Conservation (phyloP, 495 filamentous ascomycete genomes). For the Barbatosphaeria neglecta region DNA sequence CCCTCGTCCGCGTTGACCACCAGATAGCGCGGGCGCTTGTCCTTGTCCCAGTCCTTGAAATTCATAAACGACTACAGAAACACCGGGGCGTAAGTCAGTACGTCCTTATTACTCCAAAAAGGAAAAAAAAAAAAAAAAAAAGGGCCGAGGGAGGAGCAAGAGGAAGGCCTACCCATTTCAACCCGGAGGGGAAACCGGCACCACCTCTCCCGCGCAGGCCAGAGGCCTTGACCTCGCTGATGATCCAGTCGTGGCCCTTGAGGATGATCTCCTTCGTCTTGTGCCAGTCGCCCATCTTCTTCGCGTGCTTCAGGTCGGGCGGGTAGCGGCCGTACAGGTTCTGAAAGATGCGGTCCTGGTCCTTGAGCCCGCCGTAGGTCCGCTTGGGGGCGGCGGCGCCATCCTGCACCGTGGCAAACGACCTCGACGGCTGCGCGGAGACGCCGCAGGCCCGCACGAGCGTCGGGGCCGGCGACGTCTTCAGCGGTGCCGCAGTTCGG, state of each 20-base stretch:
- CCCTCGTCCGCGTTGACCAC: conserved; percentile 98
- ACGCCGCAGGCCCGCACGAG: conserved; percentile 23
- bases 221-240: conserved; percentile 89
- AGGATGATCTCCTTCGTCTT: conserved; percentile 96
- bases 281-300: conserved; percentile 98
- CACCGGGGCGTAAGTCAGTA: conserved; percentile 11
- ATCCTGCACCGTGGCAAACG: conserved; percentile 85
- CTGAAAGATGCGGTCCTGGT: conserved; percentile 97
- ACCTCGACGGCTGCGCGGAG: conserved; percentile 12
- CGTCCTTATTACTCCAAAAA: too few relatives aligned
- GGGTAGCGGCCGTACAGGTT: conserved; percentile 93
- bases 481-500: conserved; percentile 32
- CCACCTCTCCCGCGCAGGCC: conserved; percentile 92
- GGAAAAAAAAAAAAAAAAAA: too few relatives aligned
- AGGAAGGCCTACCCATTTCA: conserved; percentile 79
- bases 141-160: too few relatives aligned
- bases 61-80: conserved; percentile 89
- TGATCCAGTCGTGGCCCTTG: conserved; percentile 98
- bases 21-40: conserved; percentile 86
- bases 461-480: conserved; percentile 25
- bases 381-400: conserved; percentile 58
- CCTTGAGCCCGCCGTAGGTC: conserved; percentile 73
- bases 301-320: conserved; percentile 80
- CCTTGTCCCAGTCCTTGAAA: conserved; percentile 98
- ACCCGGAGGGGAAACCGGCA: conserved; percentile 91